These are phyloP conservation scores for Paramyrothecium sp. DNA, from an alignment of 2,329 filamentous ascomycete species.

Conservation along the genomic window DNA sequence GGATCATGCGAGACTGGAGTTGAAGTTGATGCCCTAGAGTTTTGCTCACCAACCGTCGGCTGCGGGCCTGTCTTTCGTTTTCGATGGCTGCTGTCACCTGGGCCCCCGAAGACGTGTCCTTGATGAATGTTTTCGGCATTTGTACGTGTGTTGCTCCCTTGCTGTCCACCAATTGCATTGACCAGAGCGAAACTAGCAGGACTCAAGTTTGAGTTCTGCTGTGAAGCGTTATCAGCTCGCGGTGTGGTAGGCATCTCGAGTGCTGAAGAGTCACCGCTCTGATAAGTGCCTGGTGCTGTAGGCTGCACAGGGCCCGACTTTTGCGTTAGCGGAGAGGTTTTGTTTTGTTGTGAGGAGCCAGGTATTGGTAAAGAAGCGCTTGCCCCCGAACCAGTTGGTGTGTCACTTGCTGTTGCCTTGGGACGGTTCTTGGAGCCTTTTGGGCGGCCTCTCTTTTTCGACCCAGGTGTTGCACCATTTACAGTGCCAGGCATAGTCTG, in stretches of 20 bases:
- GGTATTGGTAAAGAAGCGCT: background rate
- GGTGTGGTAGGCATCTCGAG: too few species aligned
- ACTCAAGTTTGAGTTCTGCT: too few species aligned
- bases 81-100: background rate
- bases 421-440: constrained; percentile 46
- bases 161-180: background rate
- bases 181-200: too few species aligned
- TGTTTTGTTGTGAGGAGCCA: constrained; percentile 3
- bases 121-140: background rate
- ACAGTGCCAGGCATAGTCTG: too few species aligned
- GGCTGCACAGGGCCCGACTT: background rate
- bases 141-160: background rate
- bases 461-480: too few species aligned
- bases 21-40: background rate
- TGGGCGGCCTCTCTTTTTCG: constrained; percentile 36
- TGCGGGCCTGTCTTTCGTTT: background rate
- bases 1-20: background rate
- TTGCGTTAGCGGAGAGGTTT: background rate
- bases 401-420: constrained; percentile 20
- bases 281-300: background rate
- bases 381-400: constrained; percentile 1
- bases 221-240: too few species aligned
- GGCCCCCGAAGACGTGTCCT: background rate
- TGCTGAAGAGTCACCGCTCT: background rate
- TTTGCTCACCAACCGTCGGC: background rate